A percentile compares a stretch with the other conserved stretches of the same genome.
Conservation (phyloP, 768 basidiomycete species). For the Postia placenta region DNA sequence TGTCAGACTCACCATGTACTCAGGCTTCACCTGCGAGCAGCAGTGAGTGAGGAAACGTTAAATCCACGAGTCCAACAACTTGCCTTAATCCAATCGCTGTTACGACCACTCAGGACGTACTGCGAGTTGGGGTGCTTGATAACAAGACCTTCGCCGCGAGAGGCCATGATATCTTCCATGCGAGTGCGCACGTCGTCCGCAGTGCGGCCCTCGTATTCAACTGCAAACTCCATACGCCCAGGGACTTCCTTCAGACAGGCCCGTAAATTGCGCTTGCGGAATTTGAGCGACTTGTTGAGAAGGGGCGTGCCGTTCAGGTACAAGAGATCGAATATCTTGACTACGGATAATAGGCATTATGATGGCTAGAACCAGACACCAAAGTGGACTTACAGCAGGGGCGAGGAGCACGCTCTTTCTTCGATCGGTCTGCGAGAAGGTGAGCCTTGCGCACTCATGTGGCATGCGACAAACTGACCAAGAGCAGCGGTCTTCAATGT, state of each 20-base stretch:
- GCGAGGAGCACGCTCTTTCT: constrained; percentile 66
- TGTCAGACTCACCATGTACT: constrained; percentile 62
- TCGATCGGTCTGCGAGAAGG: constrained; percentile 52
- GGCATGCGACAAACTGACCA: constrained; percentile 36
- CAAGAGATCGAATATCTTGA: constrained; percentile 94
- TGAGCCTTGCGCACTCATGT: constrained; percentile 1
- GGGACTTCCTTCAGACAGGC: constrained; percentile 59
- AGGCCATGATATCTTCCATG: constrained; percentile 80
- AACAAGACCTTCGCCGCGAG: constrained; percentile 88
- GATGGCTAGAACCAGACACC: not conserved
- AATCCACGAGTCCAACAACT: not conserved
- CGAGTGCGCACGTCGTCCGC: constrained; percentile 73
- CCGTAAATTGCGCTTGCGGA: constrained; percentile 74
- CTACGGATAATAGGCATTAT: constrained; percentile 35
- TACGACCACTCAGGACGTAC: constrained; percentile 84
- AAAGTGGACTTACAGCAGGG: constrained; percentile 72
- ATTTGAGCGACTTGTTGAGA: constrained; percentile 60
- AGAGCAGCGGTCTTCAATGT: constrained; percentile 89
- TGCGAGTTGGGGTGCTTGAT: constrained; percentile 79
- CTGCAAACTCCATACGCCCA: constrained; percentile 78
- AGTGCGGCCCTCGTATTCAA: constrained; percentile 67
- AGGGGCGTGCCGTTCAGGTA: constrained; percentile 83
- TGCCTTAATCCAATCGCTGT: constrained; percentile 91
- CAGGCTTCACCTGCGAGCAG: constrained; percentile 62
- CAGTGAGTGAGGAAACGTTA: constrained; percentile 1